phyloP scores from a whole-genome alignment of 176 grass and related monocot genomes.

The Phyllostachys edulis region DNA sequence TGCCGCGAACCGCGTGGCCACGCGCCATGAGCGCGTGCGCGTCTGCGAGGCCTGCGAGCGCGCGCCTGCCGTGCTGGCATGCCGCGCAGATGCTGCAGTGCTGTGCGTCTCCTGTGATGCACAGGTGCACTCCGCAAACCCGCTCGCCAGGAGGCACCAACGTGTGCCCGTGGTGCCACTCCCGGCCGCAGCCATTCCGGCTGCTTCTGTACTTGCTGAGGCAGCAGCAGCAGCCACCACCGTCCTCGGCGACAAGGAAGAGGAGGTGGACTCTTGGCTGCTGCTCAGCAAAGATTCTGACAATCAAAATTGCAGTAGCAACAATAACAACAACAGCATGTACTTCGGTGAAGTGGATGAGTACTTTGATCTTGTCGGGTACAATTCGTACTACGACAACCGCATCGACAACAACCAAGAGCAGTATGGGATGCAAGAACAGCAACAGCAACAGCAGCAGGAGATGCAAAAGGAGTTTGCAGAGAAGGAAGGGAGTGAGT shows the following conservation, averaged over 20 bases:
- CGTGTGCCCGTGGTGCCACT: conserved; percentile 51
- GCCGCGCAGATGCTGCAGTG: conserved; percentile 46
- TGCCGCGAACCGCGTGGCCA: conserved; percentile 54
- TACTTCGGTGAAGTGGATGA: conserved; percentile 52
- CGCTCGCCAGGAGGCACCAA: conserved; percentile 54
- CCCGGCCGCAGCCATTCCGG: conserved; percentile 26
- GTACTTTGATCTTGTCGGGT: conserved; percentile 60
- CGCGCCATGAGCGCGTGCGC: conserved; percentile 64
- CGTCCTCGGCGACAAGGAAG: conserved; percentile 21
- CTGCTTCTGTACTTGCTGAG: conserved; percentile 10
- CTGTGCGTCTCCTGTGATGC: conserved; percentile 61
- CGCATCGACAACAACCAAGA: conserved; percentile 22
- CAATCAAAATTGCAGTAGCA: not conserved
- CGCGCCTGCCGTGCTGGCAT: conserved; percentile 39
- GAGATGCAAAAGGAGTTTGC: conserved; percentile 32
- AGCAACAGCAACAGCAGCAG: conserved; percentile 44
- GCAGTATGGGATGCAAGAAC: conserved; percentile 40
- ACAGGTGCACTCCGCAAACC: conserved; percentile 69
- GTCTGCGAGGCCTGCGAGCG: conserved; percentile 64
- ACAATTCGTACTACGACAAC: conserved; percentile 62
- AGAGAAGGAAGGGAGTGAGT: conserved; percentile 45
- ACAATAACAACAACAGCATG: conserved; percentile 1
- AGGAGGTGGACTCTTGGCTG: conserved; percentile 51
- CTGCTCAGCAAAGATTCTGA: conserved; percentile 8
- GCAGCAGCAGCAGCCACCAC: not conserved